Percentiles rank a stretch among this genome's conserved stretches.
Conservation (phyloP, 1,139 yeast genomes). For the Candida frijolesensis region DNA sequence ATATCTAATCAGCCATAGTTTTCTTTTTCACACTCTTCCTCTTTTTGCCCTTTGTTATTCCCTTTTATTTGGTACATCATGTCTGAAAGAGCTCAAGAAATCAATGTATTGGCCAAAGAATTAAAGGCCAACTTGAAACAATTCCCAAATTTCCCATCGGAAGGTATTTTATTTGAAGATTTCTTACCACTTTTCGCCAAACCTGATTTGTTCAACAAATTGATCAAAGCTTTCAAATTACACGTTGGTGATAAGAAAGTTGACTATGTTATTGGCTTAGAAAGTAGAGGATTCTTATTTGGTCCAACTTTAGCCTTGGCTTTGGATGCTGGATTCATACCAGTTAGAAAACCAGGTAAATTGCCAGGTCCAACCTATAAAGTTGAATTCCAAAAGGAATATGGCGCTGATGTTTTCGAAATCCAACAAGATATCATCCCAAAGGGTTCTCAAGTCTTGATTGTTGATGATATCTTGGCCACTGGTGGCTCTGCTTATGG, state of each 20-base stretch:
- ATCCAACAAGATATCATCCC: constrained; percentile 84
- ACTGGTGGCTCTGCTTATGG: constrained; percentile 97
- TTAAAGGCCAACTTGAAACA: constrained; percentile 69
- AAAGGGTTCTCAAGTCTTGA: constrained; percentile 74
- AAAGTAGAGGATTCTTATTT: constrained; percentile 93
- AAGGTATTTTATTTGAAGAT: constrained; percentile 95
- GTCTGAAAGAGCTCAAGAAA: constrained; percentile 22
- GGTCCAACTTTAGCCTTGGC: constrained; percentile 95
- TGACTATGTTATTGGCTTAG: constrained; percentile 91
- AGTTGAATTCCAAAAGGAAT: constrained; percentile 86
- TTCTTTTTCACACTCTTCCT: not conserved
- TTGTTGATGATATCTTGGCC: constrained; percentile 96
- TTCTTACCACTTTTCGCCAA: constrained; percentile 89
- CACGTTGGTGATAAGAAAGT: constrained; percentile 71
- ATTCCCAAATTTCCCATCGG: constrained; percentile 89
- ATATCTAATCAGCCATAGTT: not conserved
- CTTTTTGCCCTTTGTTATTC: not conserved
- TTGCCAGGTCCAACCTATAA: constrained; percentile 81
- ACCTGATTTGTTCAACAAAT: constrained; percentile 77
- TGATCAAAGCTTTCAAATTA: constrained; percentile 77
- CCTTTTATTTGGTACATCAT: constrained; percentile 3
- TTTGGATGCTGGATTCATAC: constrained; percentile 86
- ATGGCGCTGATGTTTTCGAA: constrained; percentile 87
- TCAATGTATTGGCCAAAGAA: constrained; percentile 54
- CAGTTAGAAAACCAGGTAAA: constrained; percentile 93